phyloP scores from a whole-genome alignment of 768 basidiomycete genomes.

The Termitomyces bulborhizus region DNA sequence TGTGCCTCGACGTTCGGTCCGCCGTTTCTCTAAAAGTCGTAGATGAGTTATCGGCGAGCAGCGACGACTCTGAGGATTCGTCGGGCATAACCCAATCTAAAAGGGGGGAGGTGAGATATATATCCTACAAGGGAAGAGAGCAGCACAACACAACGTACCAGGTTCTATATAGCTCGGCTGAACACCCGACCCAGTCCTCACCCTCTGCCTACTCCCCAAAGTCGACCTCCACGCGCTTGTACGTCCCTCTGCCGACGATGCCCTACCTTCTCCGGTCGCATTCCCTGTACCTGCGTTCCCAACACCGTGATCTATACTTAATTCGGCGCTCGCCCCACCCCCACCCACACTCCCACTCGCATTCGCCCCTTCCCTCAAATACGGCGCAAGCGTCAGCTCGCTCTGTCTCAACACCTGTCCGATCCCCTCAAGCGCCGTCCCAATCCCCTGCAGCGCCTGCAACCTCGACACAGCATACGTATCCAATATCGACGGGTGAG shows the following conservation, averaged over 20 bases:
- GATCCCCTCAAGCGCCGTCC: slow-evolving; percentile 9
- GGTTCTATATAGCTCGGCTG: neutral
- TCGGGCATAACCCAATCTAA: neutral
- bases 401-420: slow-evolving; percentile 10
- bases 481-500: slow-evolving; percentile 1
- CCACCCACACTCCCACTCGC: neutral
- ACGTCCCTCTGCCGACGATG: neutral
- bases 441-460: slow-evolving; percentile 6
- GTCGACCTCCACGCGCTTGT: slow-evolving; percentile 6
- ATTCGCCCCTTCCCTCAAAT: neutral
- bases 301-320: too few species aligned
- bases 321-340: neutral
- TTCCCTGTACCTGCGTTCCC: neutral
- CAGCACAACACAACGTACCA: neutral
- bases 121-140: neutral
- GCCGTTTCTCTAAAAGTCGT: too few species aligned
- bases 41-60: neutral
- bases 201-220: neutral
- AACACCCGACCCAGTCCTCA: neutral
- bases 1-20: too few species aligned
- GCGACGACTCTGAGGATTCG: neutral
- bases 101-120: neutral
- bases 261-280: neutral
- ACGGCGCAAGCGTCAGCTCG: slow-evolving; percentile 9
- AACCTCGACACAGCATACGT: slow-evolving; percentile 5